Evolutionary conservation across 2,329 filamentous ascomycete species (phyloP), one percentile per base, ranked within the genome.

Genomic region (Hypoxylon sp.): DNA sequence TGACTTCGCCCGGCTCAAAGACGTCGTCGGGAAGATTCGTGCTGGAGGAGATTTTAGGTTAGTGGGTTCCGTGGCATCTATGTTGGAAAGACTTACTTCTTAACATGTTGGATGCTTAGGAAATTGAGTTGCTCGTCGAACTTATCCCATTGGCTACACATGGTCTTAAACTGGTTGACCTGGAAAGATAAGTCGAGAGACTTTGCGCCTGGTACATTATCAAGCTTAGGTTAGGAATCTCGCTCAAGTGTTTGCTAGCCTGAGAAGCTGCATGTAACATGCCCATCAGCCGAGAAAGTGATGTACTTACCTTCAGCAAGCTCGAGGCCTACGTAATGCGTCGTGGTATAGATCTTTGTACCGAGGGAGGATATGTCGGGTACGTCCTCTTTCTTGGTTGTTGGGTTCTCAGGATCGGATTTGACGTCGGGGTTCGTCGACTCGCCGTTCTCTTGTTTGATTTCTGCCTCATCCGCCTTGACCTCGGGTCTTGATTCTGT

Each of bases 241-340:
- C 60, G 48, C 44, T 49, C 28, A 59, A 55, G 30, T 39, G 46
- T 53, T 63, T 22, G 51, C 41, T n/a, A 49, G 60, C 48, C 34
- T 5, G 30, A 30, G 28, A 34, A 70, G 72, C 73, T 64, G 62
- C 64, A 56, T 24, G n/a, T 20, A 52, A 57, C 43, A 50, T 47
- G 34, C 28, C 48, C 28, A 26, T 43, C 41, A 49, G 17, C 15
- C 34, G 52, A 26, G 34, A 19, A 30, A 47, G 48, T 17, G 55
- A 47, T 46, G 47, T 46, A 80, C 86, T 75, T 84, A 93, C 92
- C 90, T 81, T 89, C 86, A 37, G 85, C 84, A 57, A 97, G 80
- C 71, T 94, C 91, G 49, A 98, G 84, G 34, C 95, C 95, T 73
- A 99, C 93, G 75, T 98, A 99, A 77, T 94, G 94, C 1, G 94